These are phyloP conservation scores for Fusarium nelsonii DNA, from an alignment of 2,329 filamentous ascomycete species.

Conservation along the genomic window DNA sequence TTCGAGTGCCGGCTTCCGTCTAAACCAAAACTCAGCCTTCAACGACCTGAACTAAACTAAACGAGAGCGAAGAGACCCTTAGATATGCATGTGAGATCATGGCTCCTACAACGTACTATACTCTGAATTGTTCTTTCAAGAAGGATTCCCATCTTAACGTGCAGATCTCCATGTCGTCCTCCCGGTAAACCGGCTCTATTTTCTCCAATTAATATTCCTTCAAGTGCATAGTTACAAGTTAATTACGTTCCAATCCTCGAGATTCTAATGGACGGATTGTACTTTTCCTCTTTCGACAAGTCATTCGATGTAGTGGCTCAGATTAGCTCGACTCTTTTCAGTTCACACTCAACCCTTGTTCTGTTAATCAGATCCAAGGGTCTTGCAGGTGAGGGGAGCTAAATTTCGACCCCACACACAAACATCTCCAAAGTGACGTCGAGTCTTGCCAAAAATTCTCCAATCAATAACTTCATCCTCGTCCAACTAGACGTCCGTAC, in stretches of 20 bases:
- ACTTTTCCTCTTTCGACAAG: not conserved
- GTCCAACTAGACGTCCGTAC: constrained; percentile 2
- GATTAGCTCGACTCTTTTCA: not conserved
- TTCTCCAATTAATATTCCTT: not conserved
- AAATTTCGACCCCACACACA: constrained; percentile 16
- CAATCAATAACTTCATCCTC: constrained; percentile 18
- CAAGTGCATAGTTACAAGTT: not conserved
- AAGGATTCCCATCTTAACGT: not conserved
- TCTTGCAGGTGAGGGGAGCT: constrained; percentile 2
- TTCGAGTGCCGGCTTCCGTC: constrained; percentile 25
- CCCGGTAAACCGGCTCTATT: not conserved
- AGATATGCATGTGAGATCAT: constrained; percentile 3
- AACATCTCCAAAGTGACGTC: constrained; percentile 33
- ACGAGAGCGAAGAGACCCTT: constrained; percentile 2
- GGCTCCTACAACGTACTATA: not conserved
- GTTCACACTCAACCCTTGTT: not conserved
- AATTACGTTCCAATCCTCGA: not conserved
- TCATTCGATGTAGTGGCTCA: not conserved
- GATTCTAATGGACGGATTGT: not conserved
- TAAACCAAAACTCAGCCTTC: not conserved
- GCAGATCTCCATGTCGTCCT: not conserved
- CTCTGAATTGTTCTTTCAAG: not conserved
- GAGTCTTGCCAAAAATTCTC: constrained; percentile 28
- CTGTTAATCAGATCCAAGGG: constrained; percentile 11
- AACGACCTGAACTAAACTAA: constrained; percentile 6